Evolutionary conservation across 2,329 filamentous ascomycete genomes (phyloP).

Genomic region (Balansia obtecta): DNA sequence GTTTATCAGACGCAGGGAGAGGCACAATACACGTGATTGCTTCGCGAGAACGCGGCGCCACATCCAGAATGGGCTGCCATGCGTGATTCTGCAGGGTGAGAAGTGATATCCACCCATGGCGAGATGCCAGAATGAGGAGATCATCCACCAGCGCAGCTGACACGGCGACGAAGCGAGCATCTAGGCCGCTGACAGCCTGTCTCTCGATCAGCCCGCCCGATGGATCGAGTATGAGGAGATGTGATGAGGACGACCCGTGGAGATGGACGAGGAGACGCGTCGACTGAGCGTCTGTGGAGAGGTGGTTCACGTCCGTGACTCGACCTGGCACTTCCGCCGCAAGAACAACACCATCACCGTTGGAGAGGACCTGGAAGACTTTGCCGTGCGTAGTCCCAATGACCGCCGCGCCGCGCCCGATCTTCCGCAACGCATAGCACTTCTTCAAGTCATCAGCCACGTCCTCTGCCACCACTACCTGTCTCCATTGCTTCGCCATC

Average conservation of each 20-base stretch:
- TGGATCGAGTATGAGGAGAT: conserved; percentile 28
- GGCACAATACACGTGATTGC: conserved; percentile 56
- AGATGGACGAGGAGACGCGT: conserved; percentile 32
- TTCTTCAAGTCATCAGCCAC: conserved; percentile 26
- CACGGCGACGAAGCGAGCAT: conserved; percentile 37
- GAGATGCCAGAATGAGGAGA: conserved; percentile 40
- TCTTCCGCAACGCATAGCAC: conserved; percentile 34
- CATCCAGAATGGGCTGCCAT: conserved; percentile 18
- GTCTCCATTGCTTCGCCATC: conserved; percentile 26
- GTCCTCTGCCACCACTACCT: conserved; percentile 21
- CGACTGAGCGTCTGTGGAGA: conserved; percentile 13
- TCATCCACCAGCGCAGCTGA: conserved; percentile 28
- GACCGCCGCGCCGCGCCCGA: conserved; percentile 26
- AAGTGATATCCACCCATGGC: conserved; percentile 35
- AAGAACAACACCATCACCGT: conserved; percentile 14
- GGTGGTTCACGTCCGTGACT: conserved; percentile 36
- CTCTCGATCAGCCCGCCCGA: conserved; percentile 16
- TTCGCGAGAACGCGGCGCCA: conserved; percentile 37
- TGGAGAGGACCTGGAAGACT: conserved; percentile 29
- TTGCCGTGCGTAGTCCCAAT: conserved; percentile 37
- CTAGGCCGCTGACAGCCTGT: conserved; percentile 24
- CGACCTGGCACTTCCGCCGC: conserved; percentile 32
- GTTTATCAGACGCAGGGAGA: conserved; percentile 19
- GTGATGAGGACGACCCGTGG: conserved; percentile 31
- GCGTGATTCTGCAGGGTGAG: conserved; percentile 13